Evolutionary conservation across 2,329 filamentous ascomycete species (phyloP), one percentile per base, ranked within the genome.

Genomic region (Paramyrothecium roridum): DNA sequence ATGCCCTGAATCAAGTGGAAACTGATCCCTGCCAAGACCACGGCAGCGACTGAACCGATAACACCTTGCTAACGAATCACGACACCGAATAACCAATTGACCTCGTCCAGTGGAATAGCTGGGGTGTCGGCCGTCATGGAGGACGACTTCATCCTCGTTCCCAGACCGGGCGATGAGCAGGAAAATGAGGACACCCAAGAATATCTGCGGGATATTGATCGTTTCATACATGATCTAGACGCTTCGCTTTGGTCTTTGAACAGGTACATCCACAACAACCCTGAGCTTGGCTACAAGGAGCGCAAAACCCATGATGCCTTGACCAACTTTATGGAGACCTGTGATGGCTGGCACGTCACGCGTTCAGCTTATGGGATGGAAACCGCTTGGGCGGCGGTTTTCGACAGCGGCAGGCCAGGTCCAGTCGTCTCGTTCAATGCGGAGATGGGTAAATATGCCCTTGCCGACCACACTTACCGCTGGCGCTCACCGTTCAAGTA

Each of bases 151-250:
- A 43, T 55, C 40, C 45, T 54, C 40, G 52, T 57, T 13, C 56
- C 47, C 30, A 50, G 48, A 17, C 47, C 50, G 19, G 33, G 30
- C 34, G 33, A 50, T 11, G 50, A 34, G 17, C 23, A 48, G 10
- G 37, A 56, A 13, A 3, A 23, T 22, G 34, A 11, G 10, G n/a
- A 51, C 20, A 13, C 3, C 3, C 19, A 46, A 11, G 20, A 26
- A 10, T 55, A 46, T 50, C 30, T 57, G 16, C 11, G 30, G 11
- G 54, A 56, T 16, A 54, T 58, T 19, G 54, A 56, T 34, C 19
- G 22, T 2, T 53, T 50, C 85, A 59, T 90, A 89, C 67, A 89
- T 84, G 63, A 89, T 83, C 64, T 88, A 84, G 64, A 82, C 87
- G 6, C 87, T 11, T 43, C 33, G 11, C 17, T 49, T 19, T 56